A percentile compares a stretch with the other conserved stretches of the same genome.
phyloP scores from a whole-genome alignment of 2,329 filamentous ascomycete genomes.

The Fusarium paranaense region DNA sequence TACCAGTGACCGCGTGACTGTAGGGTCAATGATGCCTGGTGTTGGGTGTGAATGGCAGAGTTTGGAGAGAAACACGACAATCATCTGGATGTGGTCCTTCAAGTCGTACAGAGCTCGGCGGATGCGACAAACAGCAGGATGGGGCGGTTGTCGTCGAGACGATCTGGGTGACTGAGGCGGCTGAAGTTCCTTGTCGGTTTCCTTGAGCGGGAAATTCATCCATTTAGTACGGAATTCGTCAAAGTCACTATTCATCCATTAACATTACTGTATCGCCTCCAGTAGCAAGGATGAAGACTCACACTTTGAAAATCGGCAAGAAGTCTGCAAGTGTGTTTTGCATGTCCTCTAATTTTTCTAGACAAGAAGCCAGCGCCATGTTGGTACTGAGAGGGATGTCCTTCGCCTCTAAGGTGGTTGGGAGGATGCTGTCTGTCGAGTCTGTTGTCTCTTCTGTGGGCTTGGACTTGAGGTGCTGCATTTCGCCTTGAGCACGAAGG shows the following conservation, averaged over 20 bases:
- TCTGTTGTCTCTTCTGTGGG: neutral
- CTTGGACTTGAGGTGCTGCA: neutral
- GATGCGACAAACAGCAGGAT: constrained; percentile 23
- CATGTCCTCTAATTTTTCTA: constrained; percentile 17
- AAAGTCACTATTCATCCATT: constrained; percentile 28
- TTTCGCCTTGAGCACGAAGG: neutral
- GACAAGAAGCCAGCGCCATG: neutral
- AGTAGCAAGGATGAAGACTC: neutral
- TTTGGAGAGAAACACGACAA: constrained; percentile 4
- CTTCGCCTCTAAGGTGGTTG: neutral
- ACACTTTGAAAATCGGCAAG: constrained; percentile 38
- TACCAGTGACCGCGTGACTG: neutral
- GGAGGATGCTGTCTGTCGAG: neutral
- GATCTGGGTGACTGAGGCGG: neutral
- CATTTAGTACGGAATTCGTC: constrained; percentile 26
- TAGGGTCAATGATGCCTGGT: neutral
- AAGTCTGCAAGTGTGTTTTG: constrained; percentile 11
- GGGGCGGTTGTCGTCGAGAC: constrained; percentile 4
- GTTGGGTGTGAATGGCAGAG: neutral
- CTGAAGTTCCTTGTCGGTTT: neutral
- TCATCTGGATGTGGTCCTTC: constrained; percentile 30
- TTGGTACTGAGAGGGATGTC: constrained; percentile 27
- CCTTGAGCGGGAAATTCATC: constrained; percentile 23
- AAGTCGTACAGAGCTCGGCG: constrained; percentile 33
- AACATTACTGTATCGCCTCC: fast-evolving